phyloP scores from a whole-genome alignment of 2,329 filamentous ascomycete genomes.

The Cladosporium oxysporum region DNA sequence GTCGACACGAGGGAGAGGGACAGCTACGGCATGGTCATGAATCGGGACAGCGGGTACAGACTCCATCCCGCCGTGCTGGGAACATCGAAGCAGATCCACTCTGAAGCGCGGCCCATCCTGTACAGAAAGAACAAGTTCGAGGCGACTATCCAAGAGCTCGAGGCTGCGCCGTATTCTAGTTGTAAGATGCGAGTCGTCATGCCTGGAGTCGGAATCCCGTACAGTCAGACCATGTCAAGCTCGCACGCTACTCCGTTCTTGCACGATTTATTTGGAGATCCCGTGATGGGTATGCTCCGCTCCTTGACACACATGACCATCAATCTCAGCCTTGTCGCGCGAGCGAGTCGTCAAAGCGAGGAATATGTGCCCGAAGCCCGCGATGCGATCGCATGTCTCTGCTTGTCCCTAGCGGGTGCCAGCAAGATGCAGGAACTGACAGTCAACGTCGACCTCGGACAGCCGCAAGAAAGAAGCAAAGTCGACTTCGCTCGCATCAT shows the following conservation, averaged over 20 bases:
- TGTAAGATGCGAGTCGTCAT: too few species aligned
- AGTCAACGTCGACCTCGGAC: not conserved
- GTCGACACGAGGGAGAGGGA: not conserved
- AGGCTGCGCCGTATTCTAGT: too few species aligned
- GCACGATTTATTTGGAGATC: not conserved
- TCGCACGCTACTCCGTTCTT: not conserved
- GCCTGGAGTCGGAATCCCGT: not conserved
- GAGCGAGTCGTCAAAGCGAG: too few species aligned
- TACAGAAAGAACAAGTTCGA: not conserved
- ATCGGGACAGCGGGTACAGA: not conserved
- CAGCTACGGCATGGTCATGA: accelerated
- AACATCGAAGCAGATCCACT: not conserved
- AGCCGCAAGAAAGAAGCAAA: too few species aligned
- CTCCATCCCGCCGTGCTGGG: not conserved
- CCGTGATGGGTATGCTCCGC: not conserved
- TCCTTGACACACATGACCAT: not conserved
- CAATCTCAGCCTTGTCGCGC: not conserved
- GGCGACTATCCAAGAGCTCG: not conserved
- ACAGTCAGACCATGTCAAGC: not conserved
- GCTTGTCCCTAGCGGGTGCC: not conserved
- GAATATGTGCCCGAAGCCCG: not conserved
- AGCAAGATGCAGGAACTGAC: not conserved
- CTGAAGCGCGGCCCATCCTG: not conserved
- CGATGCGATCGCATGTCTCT: not conserved
- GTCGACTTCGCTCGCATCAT: not conserved